Base-by-base conservation (phyloP, 2,329 filamentous ascomycete species). In the Diplodia corticola region DNA sequence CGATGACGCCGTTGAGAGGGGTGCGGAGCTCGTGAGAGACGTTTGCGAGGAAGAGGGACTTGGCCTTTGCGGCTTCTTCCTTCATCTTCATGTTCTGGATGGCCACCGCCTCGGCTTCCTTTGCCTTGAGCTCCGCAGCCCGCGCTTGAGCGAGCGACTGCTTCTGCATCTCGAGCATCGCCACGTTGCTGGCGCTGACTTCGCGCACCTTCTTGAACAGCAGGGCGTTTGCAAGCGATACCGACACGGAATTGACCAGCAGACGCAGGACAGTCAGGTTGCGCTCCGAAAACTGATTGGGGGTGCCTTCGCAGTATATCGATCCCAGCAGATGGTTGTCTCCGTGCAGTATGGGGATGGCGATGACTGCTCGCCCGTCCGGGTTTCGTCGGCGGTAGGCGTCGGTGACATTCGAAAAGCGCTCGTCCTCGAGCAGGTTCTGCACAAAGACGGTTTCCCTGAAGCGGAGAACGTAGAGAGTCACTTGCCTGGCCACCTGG, bases 1-100 rank as follows among this genome's bases (percentile, higher is more conserved):
- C 83, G 57, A 85, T 85, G 17, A 85, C 82, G 59, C 83, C 83
- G 64, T 85, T 85, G 13, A 85, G 73, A 1, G 83, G 83, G 3
- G 83, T 85, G 5, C 83, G 76, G 67, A 94, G 80, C 77, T 94
- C 83, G 68, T 79, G 78, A 3, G 80, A 83, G 3, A 85, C 83
- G 61, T 85, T 85, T 4, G 83, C 83, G 3, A 85, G 73, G 75
- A 94, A 94, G 66, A 93, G 91, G 2, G 88, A 90, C 76, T 94
- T 94, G 46, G 91, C 91, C 77, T 91, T 92, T 24, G 91, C 90
- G 12, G 91, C 91, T 76, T 94, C 91, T 74, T 94, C 91, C 17
- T 92, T 92, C 46, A 93, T 84, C 77, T 91, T 89, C 74, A 93
- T 90, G 75, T 92, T 92, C 68, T 89, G 86, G 73, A 91, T 88